Evolutionary conservation across 805 yeast genomes (phyloP), one percentile per base, ranked within the genome.

Genomic region (Metschnikowia hibisci): DNA sequence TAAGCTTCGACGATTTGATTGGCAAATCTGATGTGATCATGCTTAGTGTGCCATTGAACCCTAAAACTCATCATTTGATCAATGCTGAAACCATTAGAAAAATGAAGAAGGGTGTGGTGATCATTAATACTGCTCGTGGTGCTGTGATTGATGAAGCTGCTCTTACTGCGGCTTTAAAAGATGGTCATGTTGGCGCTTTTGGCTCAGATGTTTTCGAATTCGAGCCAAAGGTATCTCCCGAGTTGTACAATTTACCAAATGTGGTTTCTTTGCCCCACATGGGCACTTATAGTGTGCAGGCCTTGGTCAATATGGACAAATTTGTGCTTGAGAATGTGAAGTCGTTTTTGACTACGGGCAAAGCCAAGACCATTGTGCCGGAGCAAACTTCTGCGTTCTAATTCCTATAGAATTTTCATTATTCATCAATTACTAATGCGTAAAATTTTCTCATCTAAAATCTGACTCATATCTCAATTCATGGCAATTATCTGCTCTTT

Each of bases 121-220:
- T 82, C 22, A 81, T 87, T 32, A 89, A 89, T 66, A 87, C 95
- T 10, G 93, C 96, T 5, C 77, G 97, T 57, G 97, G 97, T 14
- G 84, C 91, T 3, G 80, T 89, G 32, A 76, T 84, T 51, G 84
- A 85, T 59, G 90, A 85, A 60, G 42, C 58, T 2, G 82, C 82
- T 4, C 60, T 86, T 43, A 69, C 77, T 6, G 67, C 69, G 15
- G 77, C 77, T 6, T 67, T 86, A 51, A 76, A 80, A 53, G 59
- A 67, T 3, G 90, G 90, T 13, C 80, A 82, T 52, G 72, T 86
- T 25, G 77, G 80, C 30, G 64, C 84, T 4, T 83, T 78, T 46
- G 95, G 89, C 12, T 57, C 84, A 11, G 95, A 86, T 55, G 95
- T 86, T 23, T 81, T 82, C 60, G 90, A 84, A 60, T 64, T 69